Conservation (phyloP, 352 stramenopile species). For the Saprolegnia diclina region DNA sequence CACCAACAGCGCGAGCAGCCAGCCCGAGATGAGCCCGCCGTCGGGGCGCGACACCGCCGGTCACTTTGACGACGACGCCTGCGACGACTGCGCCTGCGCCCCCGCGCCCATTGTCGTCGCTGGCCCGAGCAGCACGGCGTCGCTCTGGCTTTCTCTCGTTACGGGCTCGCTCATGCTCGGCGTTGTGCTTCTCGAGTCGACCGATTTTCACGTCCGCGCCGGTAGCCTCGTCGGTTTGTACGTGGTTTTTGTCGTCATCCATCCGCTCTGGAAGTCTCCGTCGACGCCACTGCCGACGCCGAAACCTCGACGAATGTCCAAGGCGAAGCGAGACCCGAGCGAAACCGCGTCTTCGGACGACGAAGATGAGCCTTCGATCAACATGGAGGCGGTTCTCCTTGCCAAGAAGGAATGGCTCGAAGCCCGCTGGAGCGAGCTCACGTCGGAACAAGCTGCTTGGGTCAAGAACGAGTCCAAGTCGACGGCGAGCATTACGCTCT, state of each 20-base stretch:
- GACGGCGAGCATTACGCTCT: constrained; percentile 35
- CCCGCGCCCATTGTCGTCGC: background rate
- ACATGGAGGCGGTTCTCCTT: background rate
- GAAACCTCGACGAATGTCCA: constrained; percentile 26
- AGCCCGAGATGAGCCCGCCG: constrained; percentile 11
- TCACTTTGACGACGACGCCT: background rate
- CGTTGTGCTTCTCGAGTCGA: constrained; percentile 38
- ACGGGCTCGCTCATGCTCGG: constrained; percentile 42
- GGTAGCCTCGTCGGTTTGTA: constrained; percentile 43
- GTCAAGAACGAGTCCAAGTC: constrained; percentile 30
- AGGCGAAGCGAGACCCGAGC: background rate
- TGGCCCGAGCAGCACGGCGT: background rate
- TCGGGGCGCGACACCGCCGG: background rate
- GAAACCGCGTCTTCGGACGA: background rate
- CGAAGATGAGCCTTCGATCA: constrained; percentile 30
- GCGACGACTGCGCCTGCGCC: background rate
- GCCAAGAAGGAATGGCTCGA: constrained; percentile 30
- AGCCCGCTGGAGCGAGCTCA: constrained; percentile 29
- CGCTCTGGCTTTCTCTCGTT: constrained; percentile 55
- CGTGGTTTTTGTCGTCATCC: constrained; percentile 45
- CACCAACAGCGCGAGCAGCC: constrained; percentile 1
- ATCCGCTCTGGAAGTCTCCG: constrained; percentile 30
- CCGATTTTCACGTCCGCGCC: constrained; percentile 43
- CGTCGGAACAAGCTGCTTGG: background rate
- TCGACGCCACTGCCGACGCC: background rate